Percentiles rank a stretch among this genome's conserved stretches.
phyloP scores from a whole-genome alignment of 2,329 filamentous ascomycete genomes.

The Endoconidiophora laricicola region DNA sequence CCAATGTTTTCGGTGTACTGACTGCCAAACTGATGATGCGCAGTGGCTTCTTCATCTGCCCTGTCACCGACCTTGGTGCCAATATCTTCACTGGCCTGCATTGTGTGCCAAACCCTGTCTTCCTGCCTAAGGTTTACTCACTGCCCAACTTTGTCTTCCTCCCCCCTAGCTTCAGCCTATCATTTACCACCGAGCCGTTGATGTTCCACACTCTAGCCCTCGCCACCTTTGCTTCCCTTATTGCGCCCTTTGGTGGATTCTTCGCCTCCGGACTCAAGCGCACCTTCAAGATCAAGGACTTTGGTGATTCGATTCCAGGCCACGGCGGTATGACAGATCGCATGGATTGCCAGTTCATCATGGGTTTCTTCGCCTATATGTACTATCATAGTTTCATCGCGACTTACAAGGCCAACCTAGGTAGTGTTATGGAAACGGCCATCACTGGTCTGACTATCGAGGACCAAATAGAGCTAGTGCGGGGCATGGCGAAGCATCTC shows the following conservation, averaged over 20 bases:
- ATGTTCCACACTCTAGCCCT: constrained; percentile 85
- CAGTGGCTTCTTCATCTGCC: constrained; percentile 96
- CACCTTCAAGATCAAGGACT: constrained; percentile 99
- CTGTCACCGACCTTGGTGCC: constrained; percentile 86
- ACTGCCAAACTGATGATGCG: constrained; percentile 73
- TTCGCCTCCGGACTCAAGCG: constrained; percentile 96
- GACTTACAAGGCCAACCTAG: constrained; percentile 68
- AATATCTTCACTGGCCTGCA: constrained; percentile 83
- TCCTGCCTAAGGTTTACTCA: constrained; percentile 59
- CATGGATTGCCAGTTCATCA: constrained; percentile 99
- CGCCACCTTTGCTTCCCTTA: constrained; percentile 85
- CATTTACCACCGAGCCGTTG: constrained; percentile 67
- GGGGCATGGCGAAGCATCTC: constrained; percentile 45
- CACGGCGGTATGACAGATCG: constrained; percentile 97
- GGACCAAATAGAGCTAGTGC: constrained; percentile 73
- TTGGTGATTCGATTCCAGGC: constrained; percentile 92
- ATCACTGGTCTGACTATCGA: constrained; percentile 78
- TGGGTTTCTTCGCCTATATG: constrained; percentile 97
- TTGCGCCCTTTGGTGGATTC: constrained; percentile 95
- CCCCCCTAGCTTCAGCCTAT: constrained; percentile 40
- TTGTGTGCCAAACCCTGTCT: constrained; percentile 83
- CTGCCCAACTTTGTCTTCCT: constrained; percentile 57
- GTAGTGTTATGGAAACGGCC: constrained; percentile 74
- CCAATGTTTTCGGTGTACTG: constrained; percentile 65
- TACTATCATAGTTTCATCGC: constrained; percentile 98